Percentiles rank a stretch among this genome's conserved stretches.
phyloP scores from a whole-genome alignment of 768 basidiomycete species.

The Tricholoma hemisulphureum region DNA sequence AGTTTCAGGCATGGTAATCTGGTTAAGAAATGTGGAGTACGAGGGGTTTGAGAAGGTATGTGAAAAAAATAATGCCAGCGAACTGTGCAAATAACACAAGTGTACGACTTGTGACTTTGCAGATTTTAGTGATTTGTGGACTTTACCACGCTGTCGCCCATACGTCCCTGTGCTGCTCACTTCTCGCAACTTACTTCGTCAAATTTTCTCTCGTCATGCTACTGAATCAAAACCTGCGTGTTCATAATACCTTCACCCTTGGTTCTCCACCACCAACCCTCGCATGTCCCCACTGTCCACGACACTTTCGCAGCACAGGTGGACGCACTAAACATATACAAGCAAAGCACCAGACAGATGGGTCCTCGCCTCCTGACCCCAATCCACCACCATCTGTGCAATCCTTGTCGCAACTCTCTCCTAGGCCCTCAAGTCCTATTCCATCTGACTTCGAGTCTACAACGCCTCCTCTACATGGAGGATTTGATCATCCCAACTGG shows the following conservation, averaged over 20 bases:
- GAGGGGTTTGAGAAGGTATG: background rate
- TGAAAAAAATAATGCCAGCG: background rate
- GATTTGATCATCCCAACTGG: background rate
- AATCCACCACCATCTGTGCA: no score
- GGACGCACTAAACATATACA: no score
- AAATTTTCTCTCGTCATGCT: background rate
- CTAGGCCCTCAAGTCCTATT: background rate
- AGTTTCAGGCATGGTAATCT: background rate
- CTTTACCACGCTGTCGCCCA: no score
- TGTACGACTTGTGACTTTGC: background rate
- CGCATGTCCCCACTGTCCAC: background rate
- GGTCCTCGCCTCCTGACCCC: no score
- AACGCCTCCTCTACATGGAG: background rate
- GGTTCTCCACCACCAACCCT: background rate
- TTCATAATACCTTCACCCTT: background rate
- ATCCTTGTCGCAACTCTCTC: background rate
- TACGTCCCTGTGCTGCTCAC: no score
- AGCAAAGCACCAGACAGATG: no score
- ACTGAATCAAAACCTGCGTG: background rate
- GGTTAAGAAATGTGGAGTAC: background rate
- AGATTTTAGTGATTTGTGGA: no score
- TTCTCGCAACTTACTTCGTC: no score
- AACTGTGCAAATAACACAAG: background rate
- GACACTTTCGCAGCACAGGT: background rate
- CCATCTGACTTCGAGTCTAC: background rate